Evolutionary conservation across 495 filamentous ascomycete genomes (phyloP), one percentile per base, ranked within the genome.

Genomic region (Penicillium atrosanguineum): DNA sequence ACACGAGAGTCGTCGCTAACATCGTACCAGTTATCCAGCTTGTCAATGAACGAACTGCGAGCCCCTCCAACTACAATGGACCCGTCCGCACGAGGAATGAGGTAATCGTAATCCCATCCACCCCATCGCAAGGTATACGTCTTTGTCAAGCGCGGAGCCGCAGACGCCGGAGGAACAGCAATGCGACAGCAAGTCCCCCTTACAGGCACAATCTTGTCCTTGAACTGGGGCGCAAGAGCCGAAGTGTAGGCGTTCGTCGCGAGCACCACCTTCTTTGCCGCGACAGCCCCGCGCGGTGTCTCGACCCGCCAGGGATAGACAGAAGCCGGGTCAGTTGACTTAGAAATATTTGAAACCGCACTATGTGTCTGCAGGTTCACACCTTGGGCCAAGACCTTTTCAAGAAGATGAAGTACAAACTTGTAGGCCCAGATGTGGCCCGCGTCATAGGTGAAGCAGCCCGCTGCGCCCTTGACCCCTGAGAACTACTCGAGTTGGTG

Each of bases 171-270:
- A 7, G 69, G 64, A 23, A 66, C 60, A 15, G 60, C 57, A 29
- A 72, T 74, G 6, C 68, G 69, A 48, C 66, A 52, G 26, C 66
- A 69, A 20, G 65, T 64, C 3, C 88, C 88, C 18, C 86, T 71
- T 0, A 90, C 87, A 0, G 91, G 91, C 16, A 92, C 81, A 55
- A 96, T 88, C 19, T 90, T 77, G 48, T 86, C 83, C 39, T 72
- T 68, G 57, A 93, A 89, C 8, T 71, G 57, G 0, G 88, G 88
- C 4, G 89, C 74, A 3, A 96, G 72, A 50, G 84, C 72, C 0
- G 88, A 86, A 0, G 88, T 92, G 56, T 94, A 93, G 5, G 73
- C 91, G 60, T 96, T 96, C 1, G 86, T 91, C 0, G 88, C 83
- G 20, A 94, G 74, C 7, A 95, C 72, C n/a, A 95, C 79, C 26